Conservation (phyloP, 1,139 yeast species). For the Nakaseomyces sp. region DNA sequence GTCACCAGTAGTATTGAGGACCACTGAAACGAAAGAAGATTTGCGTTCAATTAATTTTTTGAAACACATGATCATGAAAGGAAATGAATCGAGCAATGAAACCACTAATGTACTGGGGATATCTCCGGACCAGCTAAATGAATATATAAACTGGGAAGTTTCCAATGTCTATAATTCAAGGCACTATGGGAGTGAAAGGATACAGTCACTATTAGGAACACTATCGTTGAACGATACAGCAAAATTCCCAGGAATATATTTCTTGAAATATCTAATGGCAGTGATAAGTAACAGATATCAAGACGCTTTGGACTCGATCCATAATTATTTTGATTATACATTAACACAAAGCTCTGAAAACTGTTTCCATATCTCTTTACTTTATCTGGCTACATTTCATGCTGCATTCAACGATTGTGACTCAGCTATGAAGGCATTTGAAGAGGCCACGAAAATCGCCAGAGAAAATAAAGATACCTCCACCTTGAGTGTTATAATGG, state of each 20-base stretch:
- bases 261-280: constrained; percentile 55
- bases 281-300: constrained; percentile 60
- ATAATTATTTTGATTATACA: constrained; percentile 81
- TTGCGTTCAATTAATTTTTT: background rate
- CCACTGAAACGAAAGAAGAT: background rate
- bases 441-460: constrained; percentile 83
- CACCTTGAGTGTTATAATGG: constrained; percentile 65
- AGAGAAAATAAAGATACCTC: constrained; percentile 72
- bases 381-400: constrained; percentile 70
- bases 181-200: background rate
- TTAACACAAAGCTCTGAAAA: constrained; percentile 39
- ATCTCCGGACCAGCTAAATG: background rate
- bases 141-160: constrained; percentile 3
- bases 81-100: background rate
- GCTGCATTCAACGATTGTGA: constrained; percentile 66
- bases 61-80: background rate
- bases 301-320: constrained; percentile 62
- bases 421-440: constrained; percentile 72
- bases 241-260: constrained; percentile 55
- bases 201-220: constrained; percentile 36
- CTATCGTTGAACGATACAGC: constrained; percentile 48
- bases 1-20: background rate
- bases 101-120: background rate
- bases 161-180: background rate
- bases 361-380: constrained; percentile 60